Evolutionary conservation across 306 rosid genomes (phyloP).

Genomic region (Lablab purpureus): DNA sequence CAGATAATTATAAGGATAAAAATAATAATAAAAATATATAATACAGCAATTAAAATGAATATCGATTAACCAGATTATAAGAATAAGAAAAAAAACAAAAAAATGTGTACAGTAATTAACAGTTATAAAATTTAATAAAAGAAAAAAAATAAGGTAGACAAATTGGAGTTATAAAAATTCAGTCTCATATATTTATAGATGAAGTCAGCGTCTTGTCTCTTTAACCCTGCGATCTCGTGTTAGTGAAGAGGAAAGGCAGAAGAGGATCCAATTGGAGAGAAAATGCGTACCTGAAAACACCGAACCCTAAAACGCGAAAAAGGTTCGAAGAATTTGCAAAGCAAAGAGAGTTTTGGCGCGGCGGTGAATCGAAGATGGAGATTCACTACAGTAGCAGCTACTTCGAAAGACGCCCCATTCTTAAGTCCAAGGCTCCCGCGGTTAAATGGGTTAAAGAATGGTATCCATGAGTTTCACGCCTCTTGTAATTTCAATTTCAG

Average conservation of each 20-base stretch:
- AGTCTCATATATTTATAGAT: not conserved
- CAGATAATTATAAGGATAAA: too few species aligned
- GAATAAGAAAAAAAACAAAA: too few species aligned
- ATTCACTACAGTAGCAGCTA: conserved; percentile 68
- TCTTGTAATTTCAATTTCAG: not conserved
- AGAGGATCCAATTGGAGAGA: not conserved
- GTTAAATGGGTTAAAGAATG: conserved; percentile 88
- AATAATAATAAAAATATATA: too few species aligned
- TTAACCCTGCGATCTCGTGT: not conserved
- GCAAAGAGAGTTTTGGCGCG: not conserved
- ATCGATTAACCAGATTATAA: too few species aligned
- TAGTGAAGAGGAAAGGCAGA: not conserved
- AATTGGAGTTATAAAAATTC: too few species aligned
- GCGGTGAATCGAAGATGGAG: conserved; percentile 57
- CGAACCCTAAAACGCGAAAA: conserved; percentile 12
- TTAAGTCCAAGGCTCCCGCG: conserved; percentile 76
- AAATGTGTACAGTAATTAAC: too few species aligned
- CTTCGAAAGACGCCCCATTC: conserved; percentile 73
- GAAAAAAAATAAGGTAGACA: too few species aligned
- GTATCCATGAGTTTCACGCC: conserved; percentile 41
- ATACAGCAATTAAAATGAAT: too few species aligned
- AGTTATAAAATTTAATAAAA: too few species aligned
- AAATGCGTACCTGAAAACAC: not conserved
- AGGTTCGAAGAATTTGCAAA: not conserved
- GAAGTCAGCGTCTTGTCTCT: not conserved